Percentiles rank a stretch among this genome's conserved stretches.
phyloP scores from a whole-genome alignment of 2,329 filamentous ascomycete genomes.

The Alternaria tenuissima region DNA sequence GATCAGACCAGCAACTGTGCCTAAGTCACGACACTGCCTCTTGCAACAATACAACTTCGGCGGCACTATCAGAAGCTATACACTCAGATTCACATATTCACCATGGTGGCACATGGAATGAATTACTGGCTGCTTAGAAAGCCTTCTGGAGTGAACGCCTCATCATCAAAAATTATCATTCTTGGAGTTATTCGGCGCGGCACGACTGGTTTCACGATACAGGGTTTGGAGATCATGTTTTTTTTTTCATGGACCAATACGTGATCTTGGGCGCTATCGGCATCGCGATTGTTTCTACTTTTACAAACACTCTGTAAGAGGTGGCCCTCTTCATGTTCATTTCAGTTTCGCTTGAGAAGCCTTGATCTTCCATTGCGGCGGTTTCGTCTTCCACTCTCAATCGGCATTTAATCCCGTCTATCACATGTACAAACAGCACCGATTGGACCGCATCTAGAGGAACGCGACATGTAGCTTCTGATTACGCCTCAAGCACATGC shows the following conservation, averaged over 20 bases:
- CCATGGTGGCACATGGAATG: not conserved
- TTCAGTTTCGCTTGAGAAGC: not conserved
- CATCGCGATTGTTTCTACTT: not conserved
- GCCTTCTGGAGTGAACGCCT: not conserved
- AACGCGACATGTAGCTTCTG: constrained; percentile 6
- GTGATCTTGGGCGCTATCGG: constrained; percentile 1
- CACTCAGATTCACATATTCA: not conserved
- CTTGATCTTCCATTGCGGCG: constrained; percentile 5
- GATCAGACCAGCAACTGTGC: not conserved
- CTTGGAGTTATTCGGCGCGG: constrained; percentile 10
- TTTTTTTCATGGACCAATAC: not conserved
- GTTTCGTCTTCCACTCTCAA: constrained; percentile 3
- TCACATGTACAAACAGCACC: constrained; percentile 28
- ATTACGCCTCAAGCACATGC: constrained; percentile 12
- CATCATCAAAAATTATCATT: constrained; percentile 5
- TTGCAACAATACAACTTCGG: not conserved
- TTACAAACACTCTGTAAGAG: not conserved
- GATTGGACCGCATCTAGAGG: constrained; percentile 8
- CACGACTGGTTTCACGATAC: constrained; percentile 7
- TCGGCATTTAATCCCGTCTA: constrained; percentile 12
- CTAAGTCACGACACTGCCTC: not conserved
- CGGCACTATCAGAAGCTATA: not conserved
- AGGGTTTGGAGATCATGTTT: constrained; percentile 2
- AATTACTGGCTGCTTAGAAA: not conserved
- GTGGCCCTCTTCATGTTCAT: constrained; percentile 2